Evolutionary conservation across 2,329 filamentous ascomycete species (phyloP), one percentile per base, ranked within the genome.

Genomic region (Pseudocercospora cruenta): DNA sequence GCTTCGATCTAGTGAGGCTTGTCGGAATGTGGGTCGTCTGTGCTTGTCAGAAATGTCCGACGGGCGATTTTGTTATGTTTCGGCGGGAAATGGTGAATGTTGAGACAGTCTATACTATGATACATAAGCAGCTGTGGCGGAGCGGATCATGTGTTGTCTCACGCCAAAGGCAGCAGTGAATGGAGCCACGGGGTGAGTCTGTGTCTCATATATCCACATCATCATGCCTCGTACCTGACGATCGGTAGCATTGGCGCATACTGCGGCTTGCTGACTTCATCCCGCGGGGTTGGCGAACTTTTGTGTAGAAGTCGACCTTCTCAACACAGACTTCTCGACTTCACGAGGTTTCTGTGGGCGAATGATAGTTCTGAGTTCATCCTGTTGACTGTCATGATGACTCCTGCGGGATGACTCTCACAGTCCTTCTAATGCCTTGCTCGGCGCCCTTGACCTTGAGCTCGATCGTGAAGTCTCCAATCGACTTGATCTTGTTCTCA

Each of bases 401-500:
- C 33, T 71, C 78, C 69, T 81, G 78, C 57, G 78, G 75, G 66
- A 76, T 73, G 26, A 85, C 79, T 63, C 76, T 76, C 26, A 84
- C 78, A 4, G 74, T 78, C 71, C 81, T 78, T 67, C 74, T 77
- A n/a, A 84, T 71, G 7, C 72, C 71, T 62, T 77, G 74, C 53
- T 79, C 77, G n/a, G 80, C 78, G 7, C 84, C 85, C 60, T 82
- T 81, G 57, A 86, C 71, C 66, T 73, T 78, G 63, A 88, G 83
- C 73, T 85, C 82, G 51, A 87, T 77, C 65, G 81, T 80, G 74
- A 82, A 87, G 62, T 81, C 79, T 53, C 86, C 86, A 21, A 87
- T 70, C 68, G 82, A 77, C 78, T 86, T 87, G 55, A 88, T 80
- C 36, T 70, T 71, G 16, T 70, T 70, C 14, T 79, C 79, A 24